phyloP scores from a whole-genome alignment of 140 eudicot species.

The Anethum foeniculum region DNA sequence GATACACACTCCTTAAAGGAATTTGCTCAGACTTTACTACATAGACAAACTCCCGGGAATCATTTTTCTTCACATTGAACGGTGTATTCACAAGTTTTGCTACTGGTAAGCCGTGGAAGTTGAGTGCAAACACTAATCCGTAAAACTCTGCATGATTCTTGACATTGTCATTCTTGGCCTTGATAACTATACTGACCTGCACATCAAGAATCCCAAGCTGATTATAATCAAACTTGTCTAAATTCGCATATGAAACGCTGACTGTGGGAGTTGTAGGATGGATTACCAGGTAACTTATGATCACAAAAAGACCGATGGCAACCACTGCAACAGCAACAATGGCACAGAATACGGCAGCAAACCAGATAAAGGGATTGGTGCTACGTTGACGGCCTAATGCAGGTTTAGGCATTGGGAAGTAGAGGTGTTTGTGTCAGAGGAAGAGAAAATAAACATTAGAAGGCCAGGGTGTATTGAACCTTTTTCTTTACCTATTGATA shows the following conservation, averaged over 20 bases:
- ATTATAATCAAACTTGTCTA: constrained; percentile 32
- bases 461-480: neutral
- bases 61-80: constrained; percentile 37
- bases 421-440: constrained; percentile 11
- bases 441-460: neutral
- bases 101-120: constrained; percentile 37
- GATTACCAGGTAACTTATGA: constrained; percentile 50
- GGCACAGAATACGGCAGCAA: constrained; percentile 48
- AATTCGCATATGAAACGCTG: constrained; percentile 36
- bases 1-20: constrained; percentile 33
- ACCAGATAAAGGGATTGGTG: constrained; percentile 63
- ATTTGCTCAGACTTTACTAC: constrained; percentile 35
- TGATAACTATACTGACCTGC: constrained; percentile 31
- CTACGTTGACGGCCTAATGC: constrained; percentile 30
- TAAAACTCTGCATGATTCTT: constrained; percentile 62
- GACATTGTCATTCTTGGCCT: constrained; percentile 44
- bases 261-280: constrained; percentile 50
- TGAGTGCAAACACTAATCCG: constrained; percentile 26
- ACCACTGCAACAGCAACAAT: constrained; percentile 43
- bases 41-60: constrained; percentile 27
- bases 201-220: constrained; percentile 32
- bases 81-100: constrained; percentile 41
- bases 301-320: constrained; percentile 42
- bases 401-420: constrained; percentile 38
- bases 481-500: neutral